Evolutionary conservation across 495 filamentous ascomycete genomes (phyloP), one percentile per base, ranked within the genome.

Genomic region (Penicillium silybi): DNA sequence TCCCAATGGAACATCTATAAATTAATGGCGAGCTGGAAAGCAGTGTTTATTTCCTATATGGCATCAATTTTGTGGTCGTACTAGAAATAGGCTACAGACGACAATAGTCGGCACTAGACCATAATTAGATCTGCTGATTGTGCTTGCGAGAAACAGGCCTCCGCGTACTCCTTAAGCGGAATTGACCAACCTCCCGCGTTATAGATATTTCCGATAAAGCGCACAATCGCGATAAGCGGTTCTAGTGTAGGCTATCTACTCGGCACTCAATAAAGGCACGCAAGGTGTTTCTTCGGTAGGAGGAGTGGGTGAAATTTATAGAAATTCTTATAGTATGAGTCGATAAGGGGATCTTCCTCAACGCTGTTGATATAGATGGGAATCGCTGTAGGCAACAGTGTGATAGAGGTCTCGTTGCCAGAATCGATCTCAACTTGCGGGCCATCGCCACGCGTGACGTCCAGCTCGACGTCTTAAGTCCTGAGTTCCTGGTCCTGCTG

Each of bases 61-160:
- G 62, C 50, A 4, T 69, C 59, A 22, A 8, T 20, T 19, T 66
- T 65, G 4, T 59, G 34, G 19, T 64, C 65, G 29, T 63, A 52
- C 68, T 67, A 72, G 44, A 65, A 72, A 35, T 68, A 27, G 7
- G 48, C 63, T 4, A 67, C 62, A 1, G 68, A 70, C 42, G 65
- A 70, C 34, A 72, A 35, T 6, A 70, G 46, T 27, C 59, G 66
- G 23, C 56, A 62, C 41, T 66, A 66, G 25, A 69, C 62, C 27
- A 61, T 26, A 35, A 60, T 43, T 3, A 64, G 60, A 50, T 67
- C 78, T 63, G 47, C 77, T 69, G 53, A 83, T 74, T 34, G 80
- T 77, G 27, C 78, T 79, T 52, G 80, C 76, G 53, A 82, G 69
- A 80, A 81, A 78, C 35, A 63, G 5, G 47, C n/a, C 39, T 66